These are phyloP conservation scores for Meripilus lineatus DNA, from an alignment of 1,284 basidiomycete genomes.

Conservation along the genomic window DNA sequence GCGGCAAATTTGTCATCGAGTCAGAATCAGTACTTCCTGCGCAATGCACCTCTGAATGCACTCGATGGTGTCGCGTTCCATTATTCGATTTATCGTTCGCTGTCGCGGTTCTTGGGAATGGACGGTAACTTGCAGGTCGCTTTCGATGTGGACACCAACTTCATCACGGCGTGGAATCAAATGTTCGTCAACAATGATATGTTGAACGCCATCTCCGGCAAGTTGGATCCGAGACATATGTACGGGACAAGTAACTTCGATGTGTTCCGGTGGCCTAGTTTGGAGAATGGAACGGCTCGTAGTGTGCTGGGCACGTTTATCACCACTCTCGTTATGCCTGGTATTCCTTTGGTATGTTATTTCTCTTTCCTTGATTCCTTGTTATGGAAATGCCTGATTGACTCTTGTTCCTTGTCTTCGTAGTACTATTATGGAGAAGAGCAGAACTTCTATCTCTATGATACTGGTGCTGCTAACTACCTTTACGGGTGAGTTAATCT, in stretches of 20 bases:
- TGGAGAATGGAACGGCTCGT: slow-evolving; percentile 77
- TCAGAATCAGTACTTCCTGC: slow-evolving; percentile 75
- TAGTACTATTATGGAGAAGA: slow-evolving; percentile 86
- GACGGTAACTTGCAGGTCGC: slow-evolving; percentile 88
- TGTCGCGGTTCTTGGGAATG: slow-evolving; percentile 86
- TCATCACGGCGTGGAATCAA: slow-evolving; percentile 83
- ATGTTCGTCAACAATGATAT: slow-evolving; percentile 88
- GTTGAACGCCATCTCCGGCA: slow-evolving; percentile 62
- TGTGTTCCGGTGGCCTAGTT: slow-evolving; percentile 86
- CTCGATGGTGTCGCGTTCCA: slow-evolving; percentile 85
- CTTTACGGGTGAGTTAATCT: slow-evolving; percentile 63
- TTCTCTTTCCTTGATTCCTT: background rate
- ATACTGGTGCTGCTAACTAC: slow-evolving; percentile 83
- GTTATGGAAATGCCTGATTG: background rate
- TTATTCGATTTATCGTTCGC: slow-evolving; percentile 84
- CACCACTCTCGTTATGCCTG: slow-evolving; percentile 78
- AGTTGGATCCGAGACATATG: slow-evolving; percentile 81
- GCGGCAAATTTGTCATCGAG: slow-evolving; percentile 61
- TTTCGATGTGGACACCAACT: slow-evolving; percentile 77
- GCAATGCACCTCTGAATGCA: slow-evolving; percentile 53
- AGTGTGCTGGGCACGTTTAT: slow-evolving; percentile 76
- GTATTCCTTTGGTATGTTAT: slow-evolving; percentile 65
- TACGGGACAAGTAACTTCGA: slow-evolving; percentile 90
- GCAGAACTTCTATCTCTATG: slow-evolving; percentile 80
- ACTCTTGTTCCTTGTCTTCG: background rate